A percentile compares a stretch with the other conserved stretches of the same genome.
phyloP scores from a whole-genome alignment of 75 land plant genomes.

The Gnetum montanum region DNA sequence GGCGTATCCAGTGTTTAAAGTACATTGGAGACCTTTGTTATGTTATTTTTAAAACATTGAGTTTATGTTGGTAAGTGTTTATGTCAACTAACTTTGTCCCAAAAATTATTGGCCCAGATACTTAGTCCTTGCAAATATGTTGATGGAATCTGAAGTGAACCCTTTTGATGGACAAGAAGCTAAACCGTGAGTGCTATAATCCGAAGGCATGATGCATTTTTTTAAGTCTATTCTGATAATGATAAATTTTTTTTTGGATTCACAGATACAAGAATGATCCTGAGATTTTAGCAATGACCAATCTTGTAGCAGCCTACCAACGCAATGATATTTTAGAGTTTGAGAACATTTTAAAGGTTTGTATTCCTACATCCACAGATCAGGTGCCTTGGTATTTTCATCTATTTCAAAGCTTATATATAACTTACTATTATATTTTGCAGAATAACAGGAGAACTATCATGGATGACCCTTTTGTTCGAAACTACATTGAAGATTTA shows the following conservation, averaged over 20 bases:
- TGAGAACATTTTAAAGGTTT: conserved; percentile 89
- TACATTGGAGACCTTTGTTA: conserved; percentile 10
- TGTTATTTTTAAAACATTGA: not conserved
- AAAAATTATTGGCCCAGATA: conserved; percentile 72
- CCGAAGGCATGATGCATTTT: too few species aligned
- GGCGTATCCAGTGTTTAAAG: conserved; percentile 97
- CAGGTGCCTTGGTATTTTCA: not conserved
- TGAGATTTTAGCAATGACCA: conserved; percentile 96
- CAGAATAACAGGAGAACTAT: conserved; percentile 95
- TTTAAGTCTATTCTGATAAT: not conserved
- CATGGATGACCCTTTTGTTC: conserved; percentile 94
- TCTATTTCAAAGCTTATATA: not conserved
- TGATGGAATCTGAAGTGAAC: conserved; percentile 97
- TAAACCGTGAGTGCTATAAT: conserved; percentile 79
- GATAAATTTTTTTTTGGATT: not conserved
- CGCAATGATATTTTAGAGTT: conserved; percentile 93
- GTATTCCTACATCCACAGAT: not conserved
- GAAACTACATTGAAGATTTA: conserved; percentile 93
- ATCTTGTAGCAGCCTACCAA: conserved; percentile 92
- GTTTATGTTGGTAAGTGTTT: not conserved
- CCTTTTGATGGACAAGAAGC: conserved; percentile 99
- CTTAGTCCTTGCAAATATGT: conserved; percentile 93
- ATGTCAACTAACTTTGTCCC: too few species aligned
- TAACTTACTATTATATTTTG: not conserved
- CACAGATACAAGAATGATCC: conserved; percentile 96